These are phyloP conservation scores for Drechslerella coelobrocha DNA, from an alignment of 2,329 filamentous ascomycete species.

Conservation along the genomic window DNA sequence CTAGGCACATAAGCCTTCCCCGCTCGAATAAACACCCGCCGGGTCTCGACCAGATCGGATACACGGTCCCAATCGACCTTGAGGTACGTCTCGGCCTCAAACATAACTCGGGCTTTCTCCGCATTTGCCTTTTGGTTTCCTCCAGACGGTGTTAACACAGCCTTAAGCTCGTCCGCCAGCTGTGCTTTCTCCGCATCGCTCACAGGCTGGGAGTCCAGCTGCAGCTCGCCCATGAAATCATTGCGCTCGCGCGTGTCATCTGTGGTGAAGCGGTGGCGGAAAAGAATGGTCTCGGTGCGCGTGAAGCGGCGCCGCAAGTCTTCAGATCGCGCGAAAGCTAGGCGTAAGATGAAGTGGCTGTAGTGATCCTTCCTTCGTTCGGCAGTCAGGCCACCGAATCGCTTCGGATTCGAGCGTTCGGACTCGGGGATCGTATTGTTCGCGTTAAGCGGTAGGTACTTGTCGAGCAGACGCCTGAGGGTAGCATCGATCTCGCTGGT, in stretches of 20 bases:
- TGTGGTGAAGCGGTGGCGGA: slow-evolving; percentile 78
- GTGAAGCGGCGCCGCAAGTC: slow-evolving; percentile 86
- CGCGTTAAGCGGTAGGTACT: slow-evolving; percentile 80
- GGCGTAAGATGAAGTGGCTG: slow-evolving; percentile 91
- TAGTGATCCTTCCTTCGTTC: slow-evolving; percentile 97
- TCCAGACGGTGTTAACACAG: slow-evolving; percentile 56
- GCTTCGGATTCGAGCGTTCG: slow-evolving; percentile 57
- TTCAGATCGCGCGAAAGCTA: slow-evolving; percentile 90
- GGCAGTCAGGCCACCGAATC: slow-evolving; percentile 37
- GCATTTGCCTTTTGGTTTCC: slow-evolving; percentile 55
- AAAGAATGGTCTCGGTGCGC: slow-evolving; percentile 86
- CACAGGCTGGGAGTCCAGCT: slow-evolving; percentile 84
- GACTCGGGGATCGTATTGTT: slow-evolving; percentile 70
- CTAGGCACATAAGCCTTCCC: slow-evolving; percentile 92
- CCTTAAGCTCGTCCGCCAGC: slow-evolving; percentile 59
- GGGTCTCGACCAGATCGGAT: slow-evolving; percentile 82
- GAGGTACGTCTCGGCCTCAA: slow-evolving; percentile 87
- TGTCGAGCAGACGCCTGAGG: slow-evolving; percentile 85
- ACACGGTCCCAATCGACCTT: slow-evolving; percentile 96
- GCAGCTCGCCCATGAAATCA: slow-evolving; percentile 76
- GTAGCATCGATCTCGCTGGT: slow-evolving; percentile 80
- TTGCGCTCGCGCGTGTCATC: slow-evolving; percentile 76
- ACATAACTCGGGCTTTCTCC: slow-evolving; percentile 54
- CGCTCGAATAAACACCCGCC: slow-evolving; percentile 75
- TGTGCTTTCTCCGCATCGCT: slow-evolving; percentile 78